Conservation (phyloP, 352 stramenopile species). For the Globisporangium takayamanum region DNA sequence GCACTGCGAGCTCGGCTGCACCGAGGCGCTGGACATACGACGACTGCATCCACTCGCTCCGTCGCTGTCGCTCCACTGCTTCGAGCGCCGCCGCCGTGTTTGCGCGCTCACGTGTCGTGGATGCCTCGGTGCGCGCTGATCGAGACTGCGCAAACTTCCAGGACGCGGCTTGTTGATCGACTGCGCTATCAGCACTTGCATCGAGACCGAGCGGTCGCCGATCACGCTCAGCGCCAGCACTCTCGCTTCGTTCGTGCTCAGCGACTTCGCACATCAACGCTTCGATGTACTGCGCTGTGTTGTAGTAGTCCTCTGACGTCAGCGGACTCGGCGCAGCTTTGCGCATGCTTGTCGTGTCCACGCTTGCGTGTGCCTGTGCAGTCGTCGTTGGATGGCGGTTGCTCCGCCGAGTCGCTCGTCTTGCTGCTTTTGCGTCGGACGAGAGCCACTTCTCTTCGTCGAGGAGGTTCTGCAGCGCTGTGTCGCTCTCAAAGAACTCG, state of each 20-base stretch:
- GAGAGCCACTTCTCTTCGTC: constrained; percentile 50
- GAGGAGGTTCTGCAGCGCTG: constrained; percentile 33
- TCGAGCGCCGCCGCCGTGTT: not conserved
- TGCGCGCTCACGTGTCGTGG: not conserved
- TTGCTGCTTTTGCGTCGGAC: constrained; percentile 15
- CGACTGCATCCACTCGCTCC: constrained; percentile 37
- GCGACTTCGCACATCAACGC: constrained; percentile 32
- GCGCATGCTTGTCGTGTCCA: not conserved
- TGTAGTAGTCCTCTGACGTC: constrained; percentile 46
- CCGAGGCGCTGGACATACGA: constrained; percentile 20
- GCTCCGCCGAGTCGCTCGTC: constrained; percentile 15
- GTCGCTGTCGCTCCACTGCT: constrained; percentile 16
- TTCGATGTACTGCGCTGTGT: constrained; percentile 41
- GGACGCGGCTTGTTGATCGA: constrained; percentile 19
- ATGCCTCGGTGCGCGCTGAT: not conserved
- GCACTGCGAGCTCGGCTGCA: constrained; percentile 1
- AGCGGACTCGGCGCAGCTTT: constrained; percentile 2
- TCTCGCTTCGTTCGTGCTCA: not conserved
- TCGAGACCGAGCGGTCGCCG: not conserved
- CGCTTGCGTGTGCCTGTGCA: not conserved
- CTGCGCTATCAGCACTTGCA: too few species aligned
- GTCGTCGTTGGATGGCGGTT: not conserved
- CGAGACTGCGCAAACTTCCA: constrained; percentile 14
- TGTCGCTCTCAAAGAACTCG: constrained; percentile 37
- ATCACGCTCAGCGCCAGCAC: constrained; percentile 2